Evolutionary conservation across 306 rosid genomes (phyloP).

Genomic region (Boehmeria nivea): DNA sequence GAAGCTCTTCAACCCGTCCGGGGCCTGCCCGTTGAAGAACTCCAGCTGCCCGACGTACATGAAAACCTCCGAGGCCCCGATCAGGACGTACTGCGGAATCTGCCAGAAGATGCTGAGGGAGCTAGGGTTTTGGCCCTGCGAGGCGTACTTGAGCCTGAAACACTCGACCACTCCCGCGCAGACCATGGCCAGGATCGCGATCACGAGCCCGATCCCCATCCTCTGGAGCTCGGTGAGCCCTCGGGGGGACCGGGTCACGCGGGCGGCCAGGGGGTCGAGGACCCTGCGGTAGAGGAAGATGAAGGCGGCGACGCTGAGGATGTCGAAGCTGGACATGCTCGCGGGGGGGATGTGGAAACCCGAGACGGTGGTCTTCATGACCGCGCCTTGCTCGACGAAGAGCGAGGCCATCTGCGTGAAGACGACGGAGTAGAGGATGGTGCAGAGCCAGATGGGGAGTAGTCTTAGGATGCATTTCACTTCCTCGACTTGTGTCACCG

Average conservation of each 20-base stretch:
- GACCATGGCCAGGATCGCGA: constrained; percentile 59
- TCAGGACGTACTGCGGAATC: constrained; percentile 56
- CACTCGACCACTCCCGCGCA: constrained; percentile 63
- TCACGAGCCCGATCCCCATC: constrained; percentile 74
- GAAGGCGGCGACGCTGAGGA: constrained; percentile 59
- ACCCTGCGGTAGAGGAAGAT: constrained; percentile 56
- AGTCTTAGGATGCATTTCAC: constrained; percentile 70
- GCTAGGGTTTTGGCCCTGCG: constrained; percentile 25
- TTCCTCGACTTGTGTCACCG: constrained; percentile 76
- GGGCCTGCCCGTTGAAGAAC: constrained; percentile 73
- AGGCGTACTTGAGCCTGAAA: constrained; percentile 33
- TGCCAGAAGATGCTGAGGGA: constrained; percentile 71
- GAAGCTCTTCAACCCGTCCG: constrained; percentile 76
- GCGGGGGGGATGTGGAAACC: constrained; percentile 71
- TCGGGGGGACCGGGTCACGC: constrained; percentile 18
- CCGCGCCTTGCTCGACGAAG: constrained; percentile 82
- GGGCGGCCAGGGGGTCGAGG: constrained; percentile 39
- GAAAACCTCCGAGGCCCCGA: constrained; percentile 82
- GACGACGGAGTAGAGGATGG: constrained; percentile 68
- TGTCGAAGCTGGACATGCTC: constrained; percentile 83
- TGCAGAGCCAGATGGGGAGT: constrained; percentile 78
- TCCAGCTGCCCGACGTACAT: constrained; percentile 80
- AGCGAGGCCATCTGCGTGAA: constrained; percentile 89
- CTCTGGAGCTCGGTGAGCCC: constrained; percentile 65
- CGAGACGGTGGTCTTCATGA: constrained; percentile 54